These are phyloP conservation scores for Rhytidhysteron rufulum DNA, from an alignment of 2,329 filamentous ascomycete species.

Conservation along the genomic window DNA sequence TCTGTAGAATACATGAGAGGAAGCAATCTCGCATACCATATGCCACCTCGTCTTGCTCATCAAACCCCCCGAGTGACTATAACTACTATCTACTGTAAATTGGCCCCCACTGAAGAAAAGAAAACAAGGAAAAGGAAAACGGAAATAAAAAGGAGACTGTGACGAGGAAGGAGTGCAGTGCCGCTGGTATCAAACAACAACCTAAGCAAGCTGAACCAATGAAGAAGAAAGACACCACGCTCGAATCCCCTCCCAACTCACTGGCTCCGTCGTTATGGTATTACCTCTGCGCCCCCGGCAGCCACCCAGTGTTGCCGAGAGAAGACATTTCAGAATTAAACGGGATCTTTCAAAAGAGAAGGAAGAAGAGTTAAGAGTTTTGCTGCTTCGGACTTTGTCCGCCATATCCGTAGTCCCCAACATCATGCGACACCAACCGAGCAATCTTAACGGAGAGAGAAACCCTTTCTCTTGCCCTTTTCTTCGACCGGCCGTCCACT, in stretches of 20 bases:
- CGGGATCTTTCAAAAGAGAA: constrained; percentile 36
- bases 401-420: constrained; percentile 5
- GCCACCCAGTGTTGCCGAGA: constrained; percentile 38
- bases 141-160: no score
- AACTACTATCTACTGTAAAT: constrained; percentile 12
- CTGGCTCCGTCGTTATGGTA: constrained; percentile 30
- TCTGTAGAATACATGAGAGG: constrained; percentile 40
- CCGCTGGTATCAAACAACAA: constrained; percentile 44
- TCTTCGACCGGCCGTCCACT: constrained; percentile 94
- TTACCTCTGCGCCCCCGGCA: constrained; percentile 32
- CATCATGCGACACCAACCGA: neutral
- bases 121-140: constrained; percentile 10
- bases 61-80: constrained; percentile 1
- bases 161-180: constrained; percentile 38
- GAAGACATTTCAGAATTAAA: constrained; percentile 37
- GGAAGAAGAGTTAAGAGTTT: constrained; percentile 30
- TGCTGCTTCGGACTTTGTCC: constrained; percentile 24
- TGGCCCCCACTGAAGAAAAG: constrained; percentile 22
- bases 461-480: constrained; percentile 98
- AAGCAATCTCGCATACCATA: constrained; percentile 28
- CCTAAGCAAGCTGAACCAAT: constrained; percentile 35
- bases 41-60: constrained; percentile 16
- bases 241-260: constrained; percentile 13
- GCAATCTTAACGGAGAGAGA: constrained; percentile 79
- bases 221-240: constrained; percentile 28